These are phyloP conservation scores for Scytalidium sp. DNA, from an alignment of 2,329 filamentous ascomycete species.

Conservation along the genomic window DNA sequence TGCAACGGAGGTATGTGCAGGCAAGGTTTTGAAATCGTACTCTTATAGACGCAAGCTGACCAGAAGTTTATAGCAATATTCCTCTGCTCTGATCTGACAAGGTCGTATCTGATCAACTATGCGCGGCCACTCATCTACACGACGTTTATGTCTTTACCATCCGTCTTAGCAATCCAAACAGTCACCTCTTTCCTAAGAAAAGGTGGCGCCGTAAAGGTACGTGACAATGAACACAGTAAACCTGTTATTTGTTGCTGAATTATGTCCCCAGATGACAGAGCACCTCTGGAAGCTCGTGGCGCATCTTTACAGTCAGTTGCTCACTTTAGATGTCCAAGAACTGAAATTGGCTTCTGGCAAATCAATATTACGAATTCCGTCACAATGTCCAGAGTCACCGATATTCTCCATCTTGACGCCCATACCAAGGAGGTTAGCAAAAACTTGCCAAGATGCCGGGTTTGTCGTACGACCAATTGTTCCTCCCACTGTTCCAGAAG, in stretches of 20 bases:
- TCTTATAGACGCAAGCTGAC: constrained; percentile 9
- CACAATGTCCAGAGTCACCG: constrained; percentile 48
- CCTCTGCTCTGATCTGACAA: constrained; percentile 56
- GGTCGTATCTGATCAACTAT: constrained; percentile 71
- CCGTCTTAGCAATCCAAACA: constrained; percentile 55
- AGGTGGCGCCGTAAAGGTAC: constrained; percentile 44
- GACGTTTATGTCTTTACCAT: constrained; percentile 62
- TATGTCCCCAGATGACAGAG: constrained; percentile 25
- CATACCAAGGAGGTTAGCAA: constrained; percentile 55
- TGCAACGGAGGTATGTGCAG: constrained; percentile 62
- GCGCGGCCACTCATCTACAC: constrained; percentile 74
- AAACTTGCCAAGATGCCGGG: constrained; percentile 54
- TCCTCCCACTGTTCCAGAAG: constrained; percentile 62
- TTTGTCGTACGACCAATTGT: constrained; percentile 65
- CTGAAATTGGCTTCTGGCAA: not conserved
- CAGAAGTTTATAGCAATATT: constrained; percentile 48
- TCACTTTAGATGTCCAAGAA: constrained; percentile 25
- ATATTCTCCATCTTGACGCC: constrained; percentile 63
- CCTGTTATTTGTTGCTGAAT: not conserved
- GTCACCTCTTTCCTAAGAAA: constrained; percentile 54
- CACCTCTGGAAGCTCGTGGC: constrained; percentile 43
- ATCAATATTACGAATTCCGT: constrained; percentile 24
- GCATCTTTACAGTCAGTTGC: constrained; percentile 42
- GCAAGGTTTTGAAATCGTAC: not conserved
- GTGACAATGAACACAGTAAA: constrained; percentile 8